Base-by-base conservation (phyloP, 78 protist species). In the Cyanophora paradoxa region DNA sequence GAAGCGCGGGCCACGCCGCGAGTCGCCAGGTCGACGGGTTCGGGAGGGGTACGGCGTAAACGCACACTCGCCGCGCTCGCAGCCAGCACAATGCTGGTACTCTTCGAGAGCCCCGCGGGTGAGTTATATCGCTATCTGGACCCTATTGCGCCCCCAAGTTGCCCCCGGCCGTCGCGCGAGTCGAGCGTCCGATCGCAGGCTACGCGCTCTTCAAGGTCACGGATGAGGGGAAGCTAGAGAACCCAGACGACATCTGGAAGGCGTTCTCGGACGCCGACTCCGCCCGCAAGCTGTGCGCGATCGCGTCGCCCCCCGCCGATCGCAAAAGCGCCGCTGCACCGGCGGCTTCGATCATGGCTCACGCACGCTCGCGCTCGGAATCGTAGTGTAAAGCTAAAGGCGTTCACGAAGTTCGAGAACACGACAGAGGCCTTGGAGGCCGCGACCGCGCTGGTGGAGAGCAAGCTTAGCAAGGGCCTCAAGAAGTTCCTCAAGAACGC, bases 381-480 rank as follows among this genome's bases (percentile, higher is more conserved):
- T 54, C 26, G 37, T 56, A 82, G 86, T 24, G 82, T 88, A 22
- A 82, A 84, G 75, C 85, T 93, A 61, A 77, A 90, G 84, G 88
- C 87, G 26, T 95, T 95, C 84, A 52, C 54, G 54, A 78, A 86
- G 71, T 95, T 91, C 66, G 83, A 82, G 75, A 82, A 78, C 82
- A 90, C 90, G 13, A 44, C 83, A 0, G 97, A 90, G 50, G 97
- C 99, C n/a, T 84, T 93, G 13, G 92, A 85, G 46, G 92, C 97
- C 0, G 75, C 89, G 3, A 87, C 93, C 1, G 91, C 92, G 20
- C 20, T 94, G 13, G 73, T 85, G 20, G 95, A 96, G 70, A 82
- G 90, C 74, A 65, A 76, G 66, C 72, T 92, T 19, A 72, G 80
- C 86, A 87, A 89, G 63, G 63, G 74, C 36, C 78, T 96, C 22